Percentiles rank a stretch among this genome's conserved stretches.
phyloP scores from a whole-genome alignment of 1,284 basidiomycete genomes.

The Microbotryum intermedium region DNA sequence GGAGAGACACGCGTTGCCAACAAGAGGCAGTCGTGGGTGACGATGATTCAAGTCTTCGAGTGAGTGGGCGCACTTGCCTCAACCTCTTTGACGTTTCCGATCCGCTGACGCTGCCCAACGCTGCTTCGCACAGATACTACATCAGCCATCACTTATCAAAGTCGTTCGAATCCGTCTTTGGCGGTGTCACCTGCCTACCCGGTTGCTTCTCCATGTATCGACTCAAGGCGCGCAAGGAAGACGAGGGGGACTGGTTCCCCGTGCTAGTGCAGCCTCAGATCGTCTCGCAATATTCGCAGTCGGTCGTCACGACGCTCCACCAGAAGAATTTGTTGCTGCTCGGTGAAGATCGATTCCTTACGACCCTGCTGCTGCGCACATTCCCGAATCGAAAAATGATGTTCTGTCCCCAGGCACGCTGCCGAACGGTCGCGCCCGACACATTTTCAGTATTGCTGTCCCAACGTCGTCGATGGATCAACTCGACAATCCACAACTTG shows the following conservation, averaged over 20 bases:
- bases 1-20: slow-evolving; percentile 98
- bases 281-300: slow-evolving; percentile 92
- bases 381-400: slow-evolving; percentile 99
- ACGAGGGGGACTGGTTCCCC: slow-evolving; percentile 93
- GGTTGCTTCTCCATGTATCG: slow-evolving; percentile 99
- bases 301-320: slow-evolving; percentile 84
- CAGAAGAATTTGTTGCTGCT: slow-evolving; percentile 95
- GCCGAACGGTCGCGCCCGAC: slow-evolving; percentile 92
- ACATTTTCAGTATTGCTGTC: slow-evolving; percentile 88
- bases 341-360: slow-evolving; percentile 97
- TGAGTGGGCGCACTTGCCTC: not conserved
- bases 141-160: slow-evolving; percentile 98
- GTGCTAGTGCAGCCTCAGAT: slow-evolving; percentile 96
- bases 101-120: not conserved
- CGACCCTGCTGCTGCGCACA: slow-evolving; percentile 84
- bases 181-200: slow-evolving; percentile 96
- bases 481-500: slow-evolving; percentile 97
- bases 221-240: slow-evolving; percentile 79
- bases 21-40: slow-evolving; percentile 96
- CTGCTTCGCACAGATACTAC: slow-evolving; percentile 64
- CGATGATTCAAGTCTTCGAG: slow-evolving; percentile 76
- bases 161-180: slow-evolving; percentile 97
- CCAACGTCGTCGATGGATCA: slow-evolving; percentile 98
- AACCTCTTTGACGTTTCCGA: not conserved
- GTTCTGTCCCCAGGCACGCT: slow-evolving; percentile 93